A percentile compares a stretch with the other conserved stretches of the same genome.
These are phyloP conservation scores for Cystobasidium ongulense DNA, from an alignment of 768 basidiomycete genomes.

Conservation along the genomic window DNA sequence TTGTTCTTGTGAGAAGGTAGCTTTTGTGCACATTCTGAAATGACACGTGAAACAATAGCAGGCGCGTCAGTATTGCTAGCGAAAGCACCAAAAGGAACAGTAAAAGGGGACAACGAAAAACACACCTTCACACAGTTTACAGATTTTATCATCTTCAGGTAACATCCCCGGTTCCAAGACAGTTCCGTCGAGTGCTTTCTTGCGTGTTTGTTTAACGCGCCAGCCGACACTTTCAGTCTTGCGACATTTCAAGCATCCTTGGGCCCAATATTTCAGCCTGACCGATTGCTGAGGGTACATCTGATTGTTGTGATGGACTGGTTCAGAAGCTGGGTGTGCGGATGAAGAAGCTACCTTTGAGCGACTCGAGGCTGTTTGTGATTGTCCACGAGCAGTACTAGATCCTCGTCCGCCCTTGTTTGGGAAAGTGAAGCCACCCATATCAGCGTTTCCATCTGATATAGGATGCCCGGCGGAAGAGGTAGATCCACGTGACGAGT, in stretches of 20 bases:
- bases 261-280: neutral
- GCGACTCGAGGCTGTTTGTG: neutral
- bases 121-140: slow-evolving; percentile 22
- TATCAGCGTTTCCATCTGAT: neutral
- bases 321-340: neutral
- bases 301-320: neutral
- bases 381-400: neutral
- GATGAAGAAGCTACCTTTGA: neutral
- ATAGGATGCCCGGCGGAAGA: neutral
- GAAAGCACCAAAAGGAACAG: too few relatives aligned
- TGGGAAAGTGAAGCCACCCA: neutral
- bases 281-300: neutral
- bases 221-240: slow-evolving; percentile 2
- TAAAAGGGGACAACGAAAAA: neutral
- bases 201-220: neutral
- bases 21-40: slow-evolving; percentile 24
- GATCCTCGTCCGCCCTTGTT: neutral
- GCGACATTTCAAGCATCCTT: slow-evolving; percentile 13
- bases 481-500: neutral
- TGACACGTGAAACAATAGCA: neutral
- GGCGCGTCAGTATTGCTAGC: neutral
- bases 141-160: neutral
- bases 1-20: slow-evolving; percentile 8
- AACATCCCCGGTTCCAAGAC: neutral
- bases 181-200: slow-evolving; percentile 1